Percentiles rank a stretch among this genome's conserved stretches.
These are phyloP conservation scores for Dothideomycetidae sp. DNA, from an alignment of 2,329 filamentous ascomycete species.

Conservation along the genomic window DNA sequence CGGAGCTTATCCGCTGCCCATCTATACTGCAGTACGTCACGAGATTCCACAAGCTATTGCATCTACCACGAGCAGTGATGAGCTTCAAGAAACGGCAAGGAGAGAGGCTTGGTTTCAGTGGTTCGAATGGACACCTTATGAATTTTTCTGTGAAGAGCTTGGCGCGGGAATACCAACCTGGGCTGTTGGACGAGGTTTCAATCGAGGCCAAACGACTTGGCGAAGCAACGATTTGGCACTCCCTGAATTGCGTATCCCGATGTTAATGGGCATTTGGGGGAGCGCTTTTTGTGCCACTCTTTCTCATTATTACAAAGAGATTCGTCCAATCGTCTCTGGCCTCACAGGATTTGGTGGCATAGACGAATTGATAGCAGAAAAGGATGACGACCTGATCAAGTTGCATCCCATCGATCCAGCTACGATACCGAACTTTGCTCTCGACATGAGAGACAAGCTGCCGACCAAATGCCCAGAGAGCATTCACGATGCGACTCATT, in stretches of 20 bases:
- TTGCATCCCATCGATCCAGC: slow-evolving; percentile 92
- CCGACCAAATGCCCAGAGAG: slow-evolving; percentile 65
- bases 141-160: slow-evolving; percentile 90
- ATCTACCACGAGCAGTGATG: slow-evolving; percentile 21
- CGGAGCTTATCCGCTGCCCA: slow-evolving; percentile 74
- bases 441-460: slow-evolving; percentile 63
- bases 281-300: slow-evolving; percentile 92
- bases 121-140: slow-evolving; percentile 91
- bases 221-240: slow-evolving; percentile 53
- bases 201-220: slow-evolving; percentile 52
- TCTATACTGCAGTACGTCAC: slow-evolving; percentile 89
- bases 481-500: slow-evolving; percentile 54
- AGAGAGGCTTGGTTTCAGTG: slow-evolving; percentile 88
- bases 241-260: slow-evolving; percentile 70
- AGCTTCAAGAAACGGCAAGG: slow-evolving; percentile 32
- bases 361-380: slow-evolving; percentile 68
- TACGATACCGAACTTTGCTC: slow-evolving; percentile 74
- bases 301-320: slow-evolving; percentile 89
- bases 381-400: slow-evolving; percentile 72
- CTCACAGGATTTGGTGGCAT: slow-evolving; percentile 60
- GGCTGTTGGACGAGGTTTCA: slow-evolving; percentile 75
- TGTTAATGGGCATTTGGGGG: slow-evolving; percentile 89
- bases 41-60: slow-evolving; percentile 60
- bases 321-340: slow-evolving; percentile 65
- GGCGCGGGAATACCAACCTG: slow-evolving; percentile 86